phyloP scores from a whole-genome alignment of 1,284 basidiomycete species.

The Sporisorium iseilematis-ciliati region DNA sequence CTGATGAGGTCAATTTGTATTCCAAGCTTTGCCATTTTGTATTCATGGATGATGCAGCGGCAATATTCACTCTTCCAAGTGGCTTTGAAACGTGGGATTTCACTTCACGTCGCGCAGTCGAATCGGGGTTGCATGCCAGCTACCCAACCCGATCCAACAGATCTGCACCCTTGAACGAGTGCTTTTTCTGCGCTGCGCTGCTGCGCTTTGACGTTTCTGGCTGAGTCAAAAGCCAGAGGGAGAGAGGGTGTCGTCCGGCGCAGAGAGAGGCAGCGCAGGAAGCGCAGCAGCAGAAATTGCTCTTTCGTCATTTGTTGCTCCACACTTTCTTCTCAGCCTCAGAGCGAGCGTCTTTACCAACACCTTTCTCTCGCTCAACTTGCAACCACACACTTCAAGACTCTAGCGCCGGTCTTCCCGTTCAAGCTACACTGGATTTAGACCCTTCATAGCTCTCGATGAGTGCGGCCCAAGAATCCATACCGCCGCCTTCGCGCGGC shows the following conservation, averaged over 20 bases:
- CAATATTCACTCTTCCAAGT: conserved; percentile 3
- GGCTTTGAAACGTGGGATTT: not conserved
- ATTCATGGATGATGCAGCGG: not conserved
- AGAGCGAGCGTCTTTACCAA: not conserved
- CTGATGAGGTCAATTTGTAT: not conserved
- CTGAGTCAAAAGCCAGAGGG: not conserved
- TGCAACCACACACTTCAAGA: not conserved
- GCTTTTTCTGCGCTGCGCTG: not conserved
- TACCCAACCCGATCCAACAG: not conserved
- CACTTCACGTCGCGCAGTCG: not conserved
- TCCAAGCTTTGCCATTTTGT: not conserved
- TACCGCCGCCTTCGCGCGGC: conserved; percentile 11
- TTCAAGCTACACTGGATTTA: not conserved
- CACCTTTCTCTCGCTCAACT: not conserved
- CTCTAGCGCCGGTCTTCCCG: not conserved
- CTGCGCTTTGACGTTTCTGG: not conserved
- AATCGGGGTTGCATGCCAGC: not conserved
- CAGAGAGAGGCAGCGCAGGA: not conserved
- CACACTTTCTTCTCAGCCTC: conserved; percentile 8
- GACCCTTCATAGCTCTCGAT: not conserved
- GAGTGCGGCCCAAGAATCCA: conserved; percentile 26
- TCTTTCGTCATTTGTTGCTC: conserved; percentile 6
- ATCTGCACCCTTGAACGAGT: not conserved
- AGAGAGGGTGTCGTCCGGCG: conserved; percentile 6
- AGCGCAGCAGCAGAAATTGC: not conserved